A percentile compares a stretch with the other conserved stretches of the same genome.
Conservation (phyloP, 1,284 basidiomycete genomes). For the Agroathelia rolfsii region DNA sequence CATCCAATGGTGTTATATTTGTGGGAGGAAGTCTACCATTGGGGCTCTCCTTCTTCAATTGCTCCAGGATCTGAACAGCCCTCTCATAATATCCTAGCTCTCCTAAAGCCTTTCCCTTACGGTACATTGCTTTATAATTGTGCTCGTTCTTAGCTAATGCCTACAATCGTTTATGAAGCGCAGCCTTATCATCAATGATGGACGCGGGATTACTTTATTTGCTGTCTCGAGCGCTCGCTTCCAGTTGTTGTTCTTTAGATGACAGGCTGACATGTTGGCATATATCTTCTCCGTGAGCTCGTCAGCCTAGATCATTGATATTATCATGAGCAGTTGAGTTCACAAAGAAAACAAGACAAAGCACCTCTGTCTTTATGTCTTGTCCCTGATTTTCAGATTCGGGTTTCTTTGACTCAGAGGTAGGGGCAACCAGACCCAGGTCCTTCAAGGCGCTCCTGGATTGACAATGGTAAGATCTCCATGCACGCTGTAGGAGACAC, state of each 20-base stretch:
- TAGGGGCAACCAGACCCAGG: conserved; percentile 28
- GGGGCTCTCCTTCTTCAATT: conserved; percentile 52
- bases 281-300: conserved; percentile 70
- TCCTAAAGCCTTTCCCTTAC: conserved; percentile 70
- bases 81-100: conserved; percentile 68
- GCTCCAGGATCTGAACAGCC: conserved; percentile 51
- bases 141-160: conserved; percentile 61
- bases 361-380: conserved; percentile 45
- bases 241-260: conserved; percentile 69
- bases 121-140: conserved; percentile 69
- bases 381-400: conserved; percentile 30
- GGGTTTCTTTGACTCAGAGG: conserved; percentile 16
- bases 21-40: conserved; percentile 29
- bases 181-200: conserved; percentile 5
- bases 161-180: conserved; percentile 30
- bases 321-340: conserved; percentile 1
- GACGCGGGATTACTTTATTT: conserved; percentile 42
- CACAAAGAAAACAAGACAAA: conserved; percentile 9
- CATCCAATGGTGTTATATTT: conserved; percentile 1
- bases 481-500: conserved; percentile 5
- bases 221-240: conserved; percentile 65
- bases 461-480: conserved; percentile 1
- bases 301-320: conserved; percentile 42
- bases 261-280: conserved; percentile 71
- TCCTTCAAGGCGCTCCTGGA: conserved; percentile 41